Evolutionary conservation across 441 rosid genomes (phyloP).

Genomic region (Rhodomyrtus psidioides): DNA sequence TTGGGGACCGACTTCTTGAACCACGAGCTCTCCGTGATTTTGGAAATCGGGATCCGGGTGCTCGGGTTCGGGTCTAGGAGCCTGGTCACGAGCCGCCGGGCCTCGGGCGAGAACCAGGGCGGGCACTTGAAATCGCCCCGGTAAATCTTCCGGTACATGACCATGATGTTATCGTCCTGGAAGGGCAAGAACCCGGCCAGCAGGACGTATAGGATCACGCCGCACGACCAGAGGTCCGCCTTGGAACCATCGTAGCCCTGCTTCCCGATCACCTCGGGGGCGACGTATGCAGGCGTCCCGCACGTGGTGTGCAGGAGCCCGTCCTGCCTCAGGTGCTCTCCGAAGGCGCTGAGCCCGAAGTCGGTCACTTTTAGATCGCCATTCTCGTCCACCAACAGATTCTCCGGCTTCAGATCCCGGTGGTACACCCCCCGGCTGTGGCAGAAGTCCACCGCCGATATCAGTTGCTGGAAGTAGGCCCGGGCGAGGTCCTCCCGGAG

Average conservation of each 20-base stretch:
- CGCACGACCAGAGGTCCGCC: constrained; percentile 90
- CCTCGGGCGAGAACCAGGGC: constrained; percentile 75
- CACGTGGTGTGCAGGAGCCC: constrained; percentile 75
- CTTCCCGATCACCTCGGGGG: constrained; percentile 12
- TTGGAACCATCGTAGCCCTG: constrained; percentile 35
- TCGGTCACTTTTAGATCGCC: constrained; percentile 77
- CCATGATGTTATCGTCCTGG: constrained; percentile 69
- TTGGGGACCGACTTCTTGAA: constrained; percentile 49
- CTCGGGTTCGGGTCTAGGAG: constrained; percentile 47
- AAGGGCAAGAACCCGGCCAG: constrained; percentile 82
- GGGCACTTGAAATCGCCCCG: constrained; percentile 87
- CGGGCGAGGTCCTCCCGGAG: constrained; percentile 60
- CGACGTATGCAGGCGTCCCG: constrained; percentile 81
- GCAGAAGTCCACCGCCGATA: constrained; percentile 79
- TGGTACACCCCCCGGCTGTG: constrained; percentile 88
- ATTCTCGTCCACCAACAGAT: constrained; percentile 62
- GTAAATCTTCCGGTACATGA: constrained; percentile 79
- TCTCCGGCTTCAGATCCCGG: constrained; percentile 82
- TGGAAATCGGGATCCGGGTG: constrained; percentile 23
- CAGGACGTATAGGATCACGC: constrained; percentile 76
- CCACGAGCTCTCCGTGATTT: constrained; percentile 68
- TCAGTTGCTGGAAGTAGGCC: constrained; percentile 66
- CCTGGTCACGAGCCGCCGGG: constrained; percentile 56
- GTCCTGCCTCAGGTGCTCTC: constrained; percentile 71
- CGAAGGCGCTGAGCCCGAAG: constrained; percentile 52